Base-by-base conservation (phyloP, 306 rosid genomes). In the Pachyrhizus erosus region DNA sequence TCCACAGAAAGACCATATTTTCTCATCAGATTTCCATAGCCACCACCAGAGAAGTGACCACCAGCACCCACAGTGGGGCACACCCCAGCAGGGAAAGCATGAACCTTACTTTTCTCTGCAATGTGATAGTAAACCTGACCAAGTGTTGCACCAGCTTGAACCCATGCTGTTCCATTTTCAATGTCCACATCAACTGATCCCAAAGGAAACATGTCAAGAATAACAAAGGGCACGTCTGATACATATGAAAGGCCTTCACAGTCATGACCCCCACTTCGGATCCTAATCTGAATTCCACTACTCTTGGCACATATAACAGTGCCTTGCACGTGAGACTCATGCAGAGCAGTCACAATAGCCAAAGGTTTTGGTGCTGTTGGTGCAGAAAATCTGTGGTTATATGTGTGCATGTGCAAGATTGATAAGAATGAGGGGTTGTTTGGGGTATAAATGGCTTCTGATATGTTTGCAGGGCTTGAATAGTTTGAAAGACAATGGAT, bases 181-280 rank as follows among this genome's bases (percentile, higher is more conserved):
- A 48, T 67, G 74, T 86, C 71, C 1, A 82, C 62, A 21, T 82
- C 48, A 37, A 86, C 43, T 4, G 75, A 55, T 1, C 9, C 55
- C 5, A 73, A 21, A 46, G 5, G 51, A 23, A 78, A 77, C 86
- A 82, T 45, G 74, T 86, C 89, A 17, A 86, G 81, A 9, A 86
- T 7, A 3, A 78, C 2, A 43, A 82, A 86, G 0, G 89, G 89
- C 2, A 86, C 79, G 6, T 82, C 84, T 1, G 89, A 73, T 7
- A 86, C 76, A 78, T 78, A 86, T 0, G 89, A 86, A 37, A 82
- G 82, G 23, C 86, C 86, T 66, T 82, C 89, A 9, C 2, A 0
- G 51, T 82, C 89, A 52, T 86, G 89, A 64, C 86, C 89, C 1
- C 89, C 89, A 18, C 86, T 86, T 67, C 89, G 69, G 37, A 82